Evolutionary conservation across 345 rosid genomes (phyloP).

Genomic region (Trapa incisa): DNA sequence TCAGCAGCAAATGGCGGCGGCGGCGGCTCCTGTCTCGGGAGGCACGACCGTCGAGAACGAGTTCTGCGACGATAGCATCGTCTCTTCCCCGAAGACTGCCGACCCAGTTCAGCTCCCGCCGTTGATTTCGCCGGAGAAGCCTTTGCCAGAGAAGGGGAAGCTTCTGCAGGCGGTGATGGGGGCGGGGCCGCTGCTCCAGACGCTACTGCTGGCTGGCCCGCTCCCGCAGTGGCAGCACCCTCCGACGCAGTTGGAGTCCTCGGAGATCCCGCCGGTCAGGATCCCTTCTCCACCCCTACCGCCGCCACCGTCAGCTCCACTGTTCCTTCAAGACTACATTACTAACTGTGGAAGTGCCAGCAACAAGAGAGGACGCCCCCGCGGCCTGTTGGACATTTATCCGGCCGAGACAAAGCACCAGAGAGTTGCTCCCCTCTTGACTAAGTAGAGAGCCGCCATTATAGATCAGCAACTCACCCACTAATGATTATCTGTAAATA

Average conservation of each 20-base stretch:
- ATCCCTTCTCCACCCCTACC: slow-evolving; percentile 50
- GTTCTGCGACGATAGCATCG: slow-evolving; percentile 77
- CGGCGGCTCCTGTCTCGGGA: slow-evolving; percentile 58
- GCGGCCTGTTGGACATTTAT: slow-evolving; percentile 29
- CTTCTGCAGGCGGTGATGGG: slow-evolving; percentile 89
- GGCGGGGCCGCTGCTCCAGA: slow-evolving; percentile 94
- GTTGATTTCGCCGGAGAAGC: slow-evolving; percentile 44
- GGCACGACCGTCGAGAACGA: slow-evolving; percentile 27
- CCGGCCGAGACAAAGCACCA: slow-evolving; percentile 50
- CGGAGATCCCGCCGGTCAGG: slow-evolving; percentile 86
- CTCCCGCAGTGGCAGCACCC: slow-evolving; percentile 97
- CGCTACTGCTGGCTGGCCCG: slow-evolving; percentile 87
- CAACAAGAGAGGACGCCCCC: slow-evolving; percentile 53
- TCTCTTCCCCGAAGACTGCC: slow-evolving; percentile 46
- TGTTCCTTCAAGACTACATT: slow-evolving; percentile 36
- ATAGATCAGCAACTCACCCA: neutral
- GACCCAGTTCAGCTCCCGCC: slow-evolving; percentile 28
- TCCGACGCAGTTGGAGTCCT: slow-evolving; percentile 81
- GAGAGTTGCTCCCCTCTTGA: slow-evolving; percentile 55
- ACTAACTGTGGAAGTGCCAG: slow-evolving; percentile 28
- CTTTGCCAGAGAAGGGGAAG: slow-evolving; percentile 92
- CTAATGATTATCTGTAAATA: neutral
- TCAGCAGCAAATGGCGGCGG: slow-evolving; percentile 28
- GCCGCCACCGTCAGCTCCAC: slow-evolving; percentile 16
- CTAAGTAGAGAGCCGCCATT: neutral